Evolutionary conservation across 768 basidiomycete species (phyloP), one percentile per base, ranked within the genome.

Genomic region (Lactarius trivialis): DNA sequence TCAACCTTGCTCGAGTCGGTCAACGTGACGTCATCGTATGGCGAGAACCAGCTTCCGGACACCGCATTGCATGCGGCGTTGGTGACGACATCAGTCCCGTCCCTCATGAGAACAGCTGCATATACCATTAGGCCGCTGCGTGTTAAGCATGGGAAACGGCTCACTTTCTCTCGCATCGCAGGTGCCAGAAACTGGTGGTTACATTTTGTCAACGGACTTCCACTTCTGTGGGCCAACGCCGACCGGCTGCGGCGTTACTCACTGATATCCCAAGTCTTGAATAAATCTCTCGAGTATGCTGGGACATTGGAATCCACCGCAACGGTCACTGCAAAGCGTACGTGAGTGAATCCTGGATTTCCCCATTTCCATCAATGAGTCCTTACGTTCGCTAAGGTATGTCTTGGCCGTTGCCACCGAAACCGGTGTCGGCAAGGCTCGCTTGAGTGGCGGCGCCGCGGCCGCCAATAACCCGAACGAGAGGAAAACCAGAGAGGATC

Each of bases 121-220:
- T 28, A 36, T 55, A 7, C 11, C 3, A 48, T n/a, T 3, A 26
- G 34, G 36, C 50, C 17, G 11, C 26, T 17, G 34, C 45, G 32
- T 28, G 39, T 26, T 45, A 5, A 12, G 37, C 28, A 37, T 28
- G 45, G 30, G 34, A 21, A 52, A 7, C 24, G 24, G 64, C 78
- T 61, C 56, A 81, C 81, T 81, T 68, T 82, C 80, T 48, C 81
- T 72, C 4, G 82, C 81, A 67, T 82, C 75, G 69, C 82, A 83
- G 2, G 67, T 74, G 30, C 82, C 82, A 1, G 77, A 78, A 64
- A 82, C 80, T 81, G 58, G 17, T n/a, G 4, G 11, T 28, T n/a
- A 24, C 36, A 14, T 55, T 32, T 9, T 50, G 17, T 58, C 51
- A 56, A 9, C 33, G 21, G 6, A 4, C 21, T 45, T 36, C n/a